Evolutionary conservation across 495 filamentous ascomycete species (phyloP), one percentile per base, ranked within the genome.

Genomic region (Rhypophila decipiens): DNA sequence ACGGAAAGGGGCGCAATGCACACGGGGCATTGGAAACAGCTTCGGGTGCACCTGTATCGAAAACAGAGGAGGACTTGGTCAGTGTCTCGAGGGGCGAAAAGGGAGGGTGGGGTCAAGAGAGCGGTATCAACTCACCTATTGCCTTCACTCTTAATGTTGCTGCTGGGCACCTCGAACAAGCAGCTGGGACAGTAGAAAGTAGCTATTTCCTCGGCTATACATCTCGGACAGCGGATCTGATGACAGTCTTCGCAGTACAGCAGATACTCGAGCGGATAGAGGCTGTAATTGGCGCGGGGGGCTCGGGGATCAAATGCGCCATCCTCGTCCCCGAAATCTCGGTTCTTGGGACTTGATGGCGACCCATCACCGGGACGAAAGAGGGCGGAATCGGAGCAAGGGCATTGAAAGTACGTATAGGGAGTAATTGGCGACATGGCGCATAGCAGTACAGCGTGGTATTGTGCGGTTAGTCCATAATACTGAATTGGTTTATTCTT

Each of bases 221-320:
- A 98, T 63, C 89, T 76, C 5, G 89, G 87, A 59, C 93, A 98
- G 52, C 90, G 84, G 45, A 98, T 91, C 67, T 95, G 83, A 53
- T 93, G 88, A 63, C 93, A 98, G 62, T 96, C 94, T 59, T 95
- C 89, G 68, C 93, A 98, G 67, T 90, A 97, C 10, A 95, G 75
- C 7, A 98, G 79, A 57, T 93, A 86, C 57, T 97, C 90, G n/a
- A 95, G 79, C 0, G 91, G 90, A 64, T 89, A 96, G 27, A 98
- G 74, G 34, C 87, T 87, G 71, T 86, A 96, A 61, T 87, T 91
- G 27, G 91, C 83, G 5, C 94, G 80, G 2, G 86, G 79, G 24
- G 83, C 82, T 34, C 85, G 78, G 0, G 94, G 90, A 57, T 98
- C 85, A 60, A 98, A 96, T 11, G 87, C 84, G 50, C 74, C 72